Base-by-base conservation (phyloP, 2,329 filamentous ascomycete genomes). In the Blastomyces emzantsi region DNA sequence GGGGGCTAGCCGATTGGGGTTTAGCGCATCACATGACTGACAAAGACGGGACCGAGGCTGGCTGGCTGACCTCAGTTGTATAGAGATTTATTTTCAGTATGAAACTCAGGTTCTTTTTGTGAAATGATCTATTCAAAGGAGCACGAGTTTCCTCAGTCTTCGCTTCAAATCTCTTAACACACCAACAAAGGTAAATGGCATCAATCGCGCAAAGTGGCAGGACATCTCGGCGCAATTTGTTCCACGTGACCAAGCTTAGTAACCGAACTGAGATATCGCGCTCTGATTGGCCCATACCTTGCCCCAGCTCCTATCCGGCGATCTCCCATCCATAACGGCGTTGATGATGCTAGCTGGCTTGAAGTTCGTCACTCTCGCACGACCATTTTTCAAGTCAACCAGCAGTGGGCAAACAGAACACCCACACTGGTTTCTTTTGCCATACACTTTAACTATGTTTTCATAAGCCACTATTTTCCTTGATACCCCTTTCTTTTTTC, bases 401-500 rank as follows among this genome's bases (percentile, higher is more conserved):
- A n/a, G 43, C 57, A 15, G 57, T 60, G 47, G 47, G 30, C 60
- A 52, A 52, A 22, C 17, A 9, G 60, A 52, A 54, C 28, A 39
- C 45, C 47, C 60, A 52, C 60, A 17, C 13, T 22, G 52, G 61
- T 36, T 36, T 43, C 15, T 45, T 45, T n/a, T 47, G 9, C 19
- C n/a, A 15, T n/a, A n/a, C 3, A 8, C 39, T 49, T 15, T 63
- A 55, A 67, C 64, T 68, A 69, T 70, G 70, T 68, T 58, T 56
- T 41, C 61, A 57, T 67, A 64, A 68, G 45, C 51, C 59, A 47
- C 47, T 57, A 5, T 19, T 49, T 60, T 41, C 22, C 60, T 64
- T 45, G 58, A 60, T 66, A 33, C 49, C 28, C 22, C 54, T 62
- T 45, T 57, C 65, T 66, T 66, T 65, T 64, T 71, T 68, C 65